phyloP scores from a whole-genome alignment of 2,329 filamentous ascomycete species.

The Fusarium odoratissimum region DNA sequence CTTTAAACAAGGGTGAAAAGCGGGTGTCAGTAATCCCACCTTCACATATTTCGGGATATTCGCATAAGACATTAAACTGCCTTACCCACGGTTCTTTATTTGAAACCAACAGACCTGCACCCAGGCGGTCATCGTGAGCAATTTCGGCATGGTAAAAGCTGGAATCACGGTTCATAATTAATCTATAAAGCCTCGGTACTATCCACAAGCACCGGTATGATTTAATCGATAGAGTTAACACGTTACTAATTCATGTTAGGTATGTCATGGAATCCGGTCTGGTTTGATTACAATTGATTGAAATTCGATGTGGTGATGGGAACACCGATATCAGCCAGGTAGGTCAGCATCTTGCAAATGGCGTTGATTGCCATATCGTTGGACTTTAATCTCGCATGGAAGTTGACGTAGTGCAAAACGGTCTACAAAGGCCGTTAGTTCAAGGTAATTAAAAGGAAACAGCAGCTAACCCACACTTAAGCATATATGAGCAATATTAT shows the following conservation, averaged over 20 bases:
- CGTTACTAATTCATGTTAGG: rapidly evolving
- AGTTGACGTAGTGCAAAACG: too few relatives aligned
- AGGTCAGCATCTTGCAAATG: rapidly evolving
- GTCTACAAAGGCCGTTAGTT: too few relatives aligned
- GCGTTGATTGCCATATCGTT: not conserved
- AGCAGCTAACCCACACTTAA: not conserved
- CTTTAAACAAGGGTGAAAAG: rapidly evolving
- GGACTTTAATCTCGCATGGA: too few relatives aligned
- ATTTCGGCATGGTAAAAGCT: not conserved
- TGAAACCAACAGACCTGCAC: too few relatives aligned
- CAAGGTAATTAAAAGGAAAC: too few relatives aligned
- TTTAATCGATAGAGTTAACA: not conserved
- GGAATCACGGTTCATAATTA: not conserved
- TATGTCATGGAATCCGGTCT: too few relatives aligned
- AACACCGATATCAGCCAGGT: not conserved
- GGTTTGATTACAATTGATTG: not conserved
- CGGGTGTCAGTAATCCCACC: rapidly evolving
- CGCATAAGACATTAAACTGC: not conserved
- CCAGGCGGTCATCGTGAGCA: too few relatives aligned
- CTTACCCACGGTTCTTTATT: not conserved
- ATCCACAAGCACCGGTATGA: too few relatives aligned
- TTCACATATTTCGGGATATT: not conserved
- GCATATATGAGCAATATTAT: not conserved
- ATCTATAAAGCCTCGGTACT: not conserved
- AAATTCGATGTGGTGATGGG: not conserved